Evolutionary conservation across 2,329 filamentous ascomycete genomes (phyloP), one percentile per base, ranked within the genome.

Genomic region (Hysterium pulicare): DNA sequence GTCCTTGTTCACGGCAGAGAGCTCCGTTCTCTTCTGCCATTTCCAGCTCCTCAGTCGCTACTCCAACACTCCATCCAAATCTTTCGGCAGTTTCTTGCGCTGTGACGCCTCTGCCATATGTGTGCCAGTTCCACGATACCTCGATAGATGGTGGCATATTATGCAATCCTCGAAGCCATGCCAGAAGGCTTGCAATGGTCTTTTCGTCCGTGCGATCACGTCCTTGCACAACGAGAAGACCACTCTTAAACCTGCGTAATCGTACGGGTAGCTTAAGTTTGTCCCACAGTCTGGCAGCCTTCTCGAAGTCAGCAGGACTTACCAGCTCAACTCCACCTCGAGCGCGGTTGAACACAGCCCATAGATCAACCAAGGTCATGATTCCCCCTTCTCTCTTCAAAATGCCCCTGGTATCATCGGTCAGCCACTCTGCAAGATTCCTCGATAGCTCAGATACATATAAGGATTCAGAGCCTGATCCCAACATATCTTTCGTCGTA

Each of bases 31-130:
- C 91, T 66, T 98, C 93, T 0, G 90, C 90, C 91, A 98, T 96
- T 62, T 96, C 87, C 10, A 98, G 75, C 69, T 98, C 93, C 64
- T 97, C 93, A 46, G 86, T 87, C 1, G 93, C 93, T 17, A 98
- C 91, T 7, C 93, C 93, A 6, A 98, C 85, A 62, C 93, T 97
- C 93, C 93, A 98, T 5, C 90, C 88, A 67, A 98, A 98, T 38
- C 82, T 76, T 65, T 94, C 87, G 0, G 93, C 93, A 0, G 83
- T 81, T 59, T 97, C 90, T 60, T 93, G 87, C 2, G 90, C 89
- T 11, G 90, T 96, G 21, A 97, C 83, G 8, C 93, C 90, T 42
- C 84, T 79, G 0, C 93, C 90, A 64, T 89, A 96, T 31, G 73
- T 58, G 35, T 74, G 75, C 85, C 84, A 88, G 56, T 94, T 84